phyloP scores from a whole-genome alignment of 2,329 filamentous ascomycete genomes.

The Hirsutella rhossiliensis region DNA sequence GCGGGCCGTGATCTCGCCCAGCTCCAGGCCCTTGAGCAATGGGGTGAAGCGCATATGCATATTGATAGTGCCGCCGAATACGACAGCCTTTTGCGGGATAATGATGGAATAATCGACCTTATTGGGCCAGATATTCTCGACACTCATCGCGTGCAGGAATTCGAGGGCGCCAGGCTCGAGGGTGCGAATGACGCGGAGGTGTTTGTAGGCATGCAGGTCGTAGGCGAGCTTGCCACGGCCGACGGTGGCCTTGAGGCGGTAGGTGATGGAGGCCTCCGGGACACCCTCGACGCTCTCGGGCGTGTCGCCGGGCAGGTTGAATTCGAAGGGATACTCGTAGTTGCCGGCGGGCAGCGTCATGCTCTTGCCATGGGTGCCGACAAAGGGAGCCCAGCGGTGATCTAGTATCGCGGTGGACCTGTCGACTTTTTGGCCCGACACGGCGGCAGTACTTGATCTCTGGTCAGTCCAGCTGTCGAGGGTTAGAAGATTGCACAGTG shows the following conservation, averaged over 20 bases:
- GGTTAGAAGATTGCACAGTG: neutral
- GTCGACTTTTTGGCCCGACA: slow-evolving; percentile 47
- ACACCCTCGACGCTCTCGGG: slow-evolving; percentile 89
- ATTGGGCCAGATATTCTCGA: slow-evolving; percentile 96
- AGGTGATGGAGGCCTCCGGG: slow-evolving; percentile 74
- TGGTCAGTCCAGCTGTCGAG: slow-evolving; percentile 36
- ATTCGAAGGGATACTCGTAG: slow-evolving; percentile 74
- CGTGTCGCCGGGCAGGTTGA: slow-evolving; percentile 56
- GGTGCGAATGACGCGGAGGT: slow-evolving; percentile 66
- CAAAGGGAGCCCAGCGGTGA: slow-evolving; percentile 58
- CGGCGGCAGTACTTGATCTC: slow-evolving; percentile 41
- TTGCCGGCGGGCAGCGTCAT: slow-evolving; percentile 57
- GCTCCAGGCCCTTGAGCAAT: slow-evolving; percentile 73
- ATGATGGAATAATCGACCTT: slow-evolving; percentile 94
- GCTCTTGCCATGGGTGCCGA: slow-evolving; percentile 41
- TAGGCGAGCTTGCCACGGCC: slow-evolving; percentile 79
- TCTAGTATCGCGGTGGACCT: slow-evolving; percentile 49
- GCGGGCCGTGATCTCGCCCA: slow-evolving; percentile 72
- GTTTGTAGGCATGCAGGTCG: slow-evolving; percentile 71
- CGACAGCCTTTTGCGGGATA: slow-evolving; percentile 85
- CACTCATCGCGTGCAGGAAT: slow-evolving; percentile 79
- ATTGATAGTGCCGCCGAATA: slow-evolving; percentile 78
- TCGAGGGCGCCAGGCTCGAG: slow-evolving; percentile 65
- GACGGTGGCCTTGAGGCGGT: slow-evolving; percentile 83
- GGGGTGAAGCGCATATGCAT: slow-evolving; percentile 82